phyloP scores from a whole-genome alignment of 1,284 basidiomycete species.

The Cryptococcus neoformans region DNA sequence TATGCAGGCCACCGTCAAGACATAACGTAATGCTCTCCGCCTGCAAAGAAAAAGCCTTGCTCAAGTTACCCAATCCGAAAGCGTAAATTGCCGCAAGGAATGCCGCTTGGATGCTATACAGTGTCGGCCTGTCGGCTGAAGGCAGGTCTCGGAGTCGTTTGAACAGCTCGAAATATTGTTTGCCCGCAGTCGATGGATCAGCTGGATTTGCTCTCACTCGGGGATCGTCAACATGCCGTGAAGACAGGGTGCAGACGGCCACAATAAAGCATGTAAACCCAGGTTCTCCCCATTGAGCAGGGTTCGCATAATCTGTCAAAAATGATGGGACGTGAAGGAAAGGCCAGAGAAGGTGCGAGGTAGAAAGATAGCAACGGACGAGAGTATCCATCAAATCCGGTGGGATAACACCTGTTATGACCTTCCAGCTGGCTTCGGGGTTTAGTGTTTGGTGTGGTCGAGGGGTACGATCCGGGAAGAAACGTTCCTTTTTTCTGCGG shows the following conservation, averaged over 20 bases:
- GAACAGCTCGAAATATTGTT: slow-evolving; percentile 84
- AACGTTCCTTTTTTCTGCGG: slow-evolving; percentile 30
- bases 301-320: slow-evolving; percentile 82
- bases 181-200: slow-evolving; percentile 79
- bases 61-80: slow-evolving; percentile 79
- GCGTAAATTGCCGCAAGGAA: slow-evolving; percentile 84
- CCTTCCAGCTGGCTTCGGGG: slow-evolving; percentile 62
- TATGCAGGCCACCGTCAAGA: slow-evolving; percentile 79
- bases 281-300: slow-evolving; percentile 86
- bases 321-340: slow-evolving; percentile 88
- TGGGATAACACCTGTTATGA: slow-evolving; percentile 76
- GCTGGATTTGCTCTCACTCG: slow-evolving; percentile 73
- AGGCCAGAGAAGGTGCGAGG: slow-evolving; percentile 84
- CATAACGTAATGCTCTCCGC: slow-evolving; percentile 78
- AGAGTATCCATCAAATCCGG: slow-evolving; percentile 83
- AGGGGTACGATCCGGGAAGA: slow-evolving; percentile 64
- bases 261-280: slow-evolving; percentile 89
- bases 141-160: slow-evolving; percentile 76
- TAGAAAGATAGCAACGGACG: slow-evolving; percentile 62
- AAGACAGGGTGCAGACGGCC: slow-evolving; percentile 80
- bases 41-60: slow-evolving; percentile 75
- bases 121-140: slow-evolving; percentile 77
- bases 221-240: slow-evolving; percentile 83
- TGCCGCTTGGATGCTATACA: slow-evolving; percentile 84
- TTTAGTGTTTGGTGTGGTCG: slow-evolving; percentile 67